Base-by-base conservation (phyloP, 2,329 filamentous ascomycete genomes). In the Colletotrichum musicola region DNA sequence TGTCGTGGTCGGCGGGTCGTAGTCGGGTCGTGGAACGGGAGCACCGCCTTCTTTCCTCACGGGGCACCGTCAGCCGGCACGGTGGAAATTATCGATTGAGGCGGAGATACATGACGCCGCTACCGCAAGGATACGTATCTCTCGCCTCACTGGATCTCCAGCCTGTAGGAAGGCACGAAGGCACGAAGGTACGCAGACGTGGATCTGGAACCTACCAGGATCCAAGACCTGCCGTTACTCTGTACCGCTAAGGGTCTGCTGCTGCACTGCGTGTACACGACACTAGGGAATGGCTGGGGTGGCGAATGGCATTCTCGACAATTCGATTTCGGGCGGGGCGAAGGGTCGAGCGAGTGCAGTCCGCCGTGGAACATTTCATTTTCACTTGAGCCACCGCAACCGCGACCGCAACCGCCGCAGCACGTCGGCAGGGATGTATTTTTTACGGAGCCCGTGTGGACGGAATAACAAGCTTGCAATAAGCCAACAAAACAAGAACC, bases 301-400 rank as follows among this genome's bases (percentile, higher is more conserved):
- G 67, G 67, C 67, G 67, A 69, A 69, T 69, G 63, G 67, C 20
- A 68, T 67, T 69, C 67, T 68, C 63, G 62, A 63, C 67, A 69
- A 63, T 69, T 68, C 63, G 57, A 68, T 63, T 58, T 44, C 44
- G n/a, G 25, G 57, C 46, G 57, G 67, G 67, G 64, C 67, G 46
- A 62, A 49, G 50, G 55, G 10, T 51, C 44, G 42, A 35, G 13
- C 22, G 59, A 50, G 61, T 60, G 55, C 35, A 65, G 61, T 64
- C 55, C 22, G 30, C 55, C 20, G 38, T 64, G 25, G 65, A 68
- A 59, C 61, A 55, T 60, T 55, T 51, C 54, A 55, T 60, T 55
- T 51, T n/a, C 10, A 40, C 38, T 30, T 40, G 40, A 59, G 58
- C 63, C 63, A 61, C 56, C 49, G 38, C 63, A 54, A 49, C 18